Evolutionary conservation across 768 basidiomycete species (phyloP).

Genomic region (Chalciporus pseudorubinellus): DNA sequence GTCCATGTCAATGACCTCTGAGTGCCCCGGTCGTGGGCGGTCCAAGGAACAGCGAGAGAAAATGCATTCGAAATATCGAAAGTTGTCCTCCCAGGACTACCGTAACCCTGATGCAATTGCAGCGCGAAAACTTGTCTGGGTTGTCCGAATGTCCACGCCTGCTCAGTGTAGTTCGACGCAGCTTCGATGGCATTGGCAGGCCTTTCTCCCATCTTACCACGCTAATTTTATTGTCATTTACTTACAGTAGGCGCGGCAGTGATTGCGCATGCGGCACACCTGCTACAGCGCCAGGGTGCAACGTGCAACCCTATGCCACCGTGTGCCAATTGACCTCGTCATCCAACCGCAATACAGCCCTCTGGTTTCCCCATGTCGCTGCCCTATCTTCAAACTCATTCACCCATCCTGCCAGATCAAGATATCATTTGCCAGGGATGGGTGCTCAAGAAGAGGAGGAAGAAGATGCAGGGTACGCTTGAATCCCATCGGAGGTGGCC

Average conservation of each 20-base stretch:
- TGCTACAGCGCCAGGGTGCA: too few relatives aligned
- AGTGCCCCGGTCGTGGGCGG: constrained; percentile 7
- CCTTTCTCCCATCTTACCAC: too few relatives aligned
- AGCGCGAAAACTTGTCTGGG: too few relatives aligned
- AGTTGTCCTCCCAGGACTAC: neutral
- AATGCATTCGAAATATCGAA: constrained; percentile 11
- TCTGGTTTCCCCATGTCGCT: constrained; percentile 14
- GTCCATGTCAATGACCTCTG: too few relatives aligned
- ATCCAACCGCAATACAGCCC: neutral
- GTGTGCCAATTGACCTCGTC: neutral
- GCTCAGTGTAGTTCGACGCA: neutral
- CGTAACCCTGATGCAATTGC: too few relatives aligned
- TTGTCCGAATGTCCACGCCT: neutral
- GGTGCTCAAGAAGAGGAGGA: constrained; percentile 83
- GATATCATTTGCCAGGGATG: constrained; percentile 63
- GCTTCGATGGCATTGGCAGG: too few relatives aligned
- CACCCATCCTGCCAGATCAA: constrained; percentile 8
- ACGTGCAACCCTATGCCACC: too few relatives aligned
- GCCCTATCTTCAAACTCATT: constrained; percentile 11
- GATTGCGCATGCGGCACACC: too few relatives aligned
- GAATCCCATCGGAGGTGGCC: neutral
- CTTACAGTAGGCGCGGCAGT: neutral
- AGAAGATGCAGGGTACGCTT: constrained; percentile 77
- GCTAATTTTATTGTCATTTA: constrained; percentile 8
- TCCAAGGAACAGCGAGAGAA: constrained; percentile 13